Percentiles rank a stretch among this genome's conserved stretches.
phyloP scores from a whole-genome alignment of 345 rosid species.

The Isatis tinctoria region DNA sequence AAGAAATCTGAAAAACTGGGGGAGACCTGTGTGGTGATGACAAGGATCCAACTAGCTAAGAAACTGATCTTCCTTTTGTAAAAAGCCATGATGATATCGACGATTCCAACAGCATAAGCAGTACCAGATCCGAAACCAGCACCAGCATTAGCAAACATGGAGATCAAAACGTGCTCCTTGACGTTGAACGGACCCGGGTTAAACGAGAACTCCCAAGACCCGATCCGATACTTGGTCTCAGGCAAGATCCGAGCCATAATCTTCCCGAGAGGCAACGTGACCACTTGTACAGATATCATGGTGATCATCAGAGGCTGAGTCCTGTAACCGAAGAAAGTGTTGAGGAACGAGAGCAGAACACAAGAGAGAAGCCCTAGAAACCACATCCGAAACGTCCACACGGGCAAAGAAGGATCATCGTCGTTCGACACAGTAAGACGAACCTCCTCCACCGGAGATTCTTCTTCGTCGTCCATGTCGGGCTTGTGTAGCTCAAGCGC shows the following conservation, averaged over 20 bases:
- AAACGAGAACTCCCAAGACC: constrained; percentile 40
- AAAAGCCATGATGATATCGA: constrained; percentile 52
- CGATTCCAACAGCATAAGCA: constrained; percentile 54
- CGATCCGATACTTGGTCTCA: constrained; percentile 35
- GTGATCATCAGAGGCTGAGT: constrained; percentile 50
- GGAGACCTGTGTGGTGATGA: constrained; percentile 55
- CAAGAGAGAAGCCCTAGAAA: constrained; percentile 50
- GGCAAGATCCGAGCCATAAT: constrained; percentile 45
- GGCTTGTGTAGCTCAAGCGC: constrained; percentile 16
- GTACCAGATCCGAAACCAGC: constrained; percentile 49
- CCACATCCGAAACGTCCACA: constrained; percentile 72
- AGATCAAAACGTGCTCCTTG: constrained; percentile 49
- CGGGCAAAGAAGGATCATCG: constrained; percentile 54
- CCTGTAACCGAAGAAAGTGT: constrained; percentile 61
- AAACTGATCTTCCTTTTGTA: constrained; percentile 53
- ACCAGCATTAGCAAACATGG: constrained; percentile 58
- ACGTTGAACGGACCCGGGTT: constrained; percentile 53
- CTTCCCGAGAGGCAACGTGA: constrained; percentile 52
- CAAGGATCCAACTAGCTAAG: constrained; percentile 55
- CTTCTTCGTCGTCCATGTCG: constrained; percentile 33
- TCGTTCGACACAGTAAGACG: constrained; percentile 51
- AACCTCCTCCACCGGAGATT: constrained; percentile 55
- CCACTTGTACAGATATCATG: constrained; percentile 56
- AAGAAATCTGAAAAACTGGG: not conserved
- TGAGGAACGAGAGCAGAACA: constrained; percentile 55